These are phyloP conservation scores for Gynandropsis gynandra DNA, from an alignment of 345 rosid genomes.

Conservation along the genomic window DNA sequence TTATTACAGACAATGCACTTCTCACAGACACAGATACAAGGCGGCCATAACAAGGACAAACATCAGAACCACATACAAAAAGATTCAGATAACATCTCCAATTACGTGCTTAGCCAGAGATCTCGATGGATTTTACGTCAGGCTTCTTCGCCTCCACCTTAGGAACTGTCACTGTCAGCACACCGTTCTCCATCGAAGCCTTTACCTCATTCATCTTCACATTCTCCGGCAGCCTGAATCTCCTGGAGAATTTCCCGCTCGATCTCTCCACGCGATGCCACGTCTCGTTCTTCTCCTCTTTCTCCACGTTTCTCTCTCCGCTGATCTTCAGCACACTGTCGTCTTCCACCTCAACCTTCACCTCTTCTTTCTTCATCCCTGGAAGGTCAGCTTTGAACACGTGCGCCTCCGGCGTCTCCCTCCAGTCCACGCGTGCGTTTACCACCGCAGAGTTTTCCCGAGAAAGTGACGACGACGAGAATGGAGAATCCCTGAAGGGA, in stretches of 20 bases:
- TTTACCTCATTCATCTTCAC: conserved; percentile 30
- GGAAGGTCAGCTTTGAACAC: conserved; percentile 36
- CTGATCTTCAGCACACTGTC: conserved; percentile 31
- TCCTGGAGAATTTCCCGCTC: conserved; percentile 32
- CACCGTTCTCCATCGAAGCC: conserved; percentile 38
- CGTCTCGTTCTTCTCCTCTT: conserved; percentile 31
- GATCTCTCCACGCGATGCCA: conserved; percentile 37
- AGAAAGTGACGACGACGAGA: neutral
- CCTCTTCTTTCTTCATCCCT: conserved; percentile 37
- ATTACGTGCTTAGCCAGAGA: conserved; percentile 14
- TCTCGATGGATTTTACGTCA: conserved; percentile 29
- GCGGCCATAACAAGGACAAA: no score
- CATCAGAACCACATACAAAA: no score
- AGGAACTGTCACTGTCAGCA: conserved; percentile 32
- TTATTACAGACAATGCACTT: no score
- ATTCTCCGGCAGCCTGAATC: conserved; percentile 37
- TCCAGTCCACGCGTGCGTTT: conserved; percentile 33
- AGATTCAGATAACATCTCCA: no score
- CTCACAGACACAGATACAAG: no score
- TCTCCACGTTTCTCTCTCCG: conserved; percentile 31
- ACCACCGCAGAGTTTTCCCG: conserved; percentile 20
- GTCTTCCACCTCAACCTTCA: conserved; percentile 35
- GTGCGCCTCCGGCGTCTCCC: conserved; percentile 37
- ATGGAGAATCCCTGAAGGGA: conserved; percentile 12
- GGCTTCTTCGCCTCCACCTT: conserved; percentile 22